Percentiles rank a stretch among this genome's conserved stretches.
Evolutionary conservation across 768 basidiomycete genomes (phyloP).

Genomic region (Termitomyces sp.): DNA sequence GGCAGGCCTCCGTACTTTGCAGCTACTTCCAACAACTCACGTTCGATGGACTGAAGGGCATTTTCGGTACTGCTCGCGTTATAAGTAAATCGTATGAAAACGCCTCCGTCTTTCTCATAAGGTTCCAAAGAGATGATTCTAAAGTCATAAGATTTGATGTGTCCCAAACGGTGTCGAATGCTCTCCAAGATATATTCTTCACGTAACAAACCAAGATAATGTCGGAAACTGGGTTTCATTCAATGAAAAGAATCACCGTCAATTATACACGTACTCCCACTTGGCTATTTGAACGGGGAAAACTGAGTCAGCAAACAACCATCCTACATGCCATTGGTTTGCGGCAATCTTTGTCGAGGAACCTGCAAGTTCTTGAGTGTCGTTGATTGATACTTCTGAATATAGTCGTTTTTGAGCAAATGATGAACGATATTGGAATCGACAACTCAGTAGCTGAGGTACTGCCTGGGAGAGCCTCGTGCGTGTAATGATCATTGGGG

Average conservation of each 20-base stretch:
- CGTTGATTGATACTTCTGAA: not conserved
- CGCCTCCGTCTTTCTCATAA: slow-evolving; percentile 77
- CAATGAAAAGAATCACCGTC: not conserved
- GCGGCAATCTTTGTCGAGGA: not conserved
- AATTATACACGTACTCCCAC: slow-evolving; percentile 59
- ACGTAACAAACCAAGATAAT: slow-evolving; percentile 55
- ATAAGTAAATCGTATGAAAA: slow-evolving; percentile 74
- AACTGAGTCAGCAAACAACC: slow-evolving; percentile 72
- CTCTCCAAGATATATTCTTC: slow-evolving; percentile 49
- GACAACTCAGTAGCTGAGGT: not conserved
- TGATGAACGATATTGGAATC: not conserved
- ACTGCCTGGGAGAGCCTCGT: not conserved
- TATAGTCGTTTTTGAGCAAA: not conserved
- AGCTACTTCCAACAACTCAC: slow-evolving; percentile 36
- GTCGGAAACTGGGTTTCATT: slow-evolving; percentile 43
- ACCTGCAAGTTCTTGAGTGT: not conserved
- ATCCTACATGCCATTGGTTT: slow-evolving; percentile 18
- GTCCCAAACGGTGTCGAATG: slow-evolving; percentile 42
- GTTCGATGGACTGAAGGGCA: slow-evolving; percentile 43
- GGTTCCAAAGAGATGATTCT: slow-evolving; percentile 58
- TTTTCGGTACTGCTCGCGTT: slow-evolving; percentile 27
- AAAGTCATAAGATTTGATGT: slow-evolving; percentile 52
- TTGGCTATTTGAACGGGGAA: slow-evolving; percentile 67
- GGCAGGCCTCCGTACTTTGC: slow-evolving; percentile 49
- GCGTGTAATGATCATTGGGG: not conserved